Evolutionary conservation across 2,329 filamentous ascomycete genomes (phyloP), one percentile per base, ranked within the genome.

Genomic region (Sarocladiaceae sp.): DNA sequence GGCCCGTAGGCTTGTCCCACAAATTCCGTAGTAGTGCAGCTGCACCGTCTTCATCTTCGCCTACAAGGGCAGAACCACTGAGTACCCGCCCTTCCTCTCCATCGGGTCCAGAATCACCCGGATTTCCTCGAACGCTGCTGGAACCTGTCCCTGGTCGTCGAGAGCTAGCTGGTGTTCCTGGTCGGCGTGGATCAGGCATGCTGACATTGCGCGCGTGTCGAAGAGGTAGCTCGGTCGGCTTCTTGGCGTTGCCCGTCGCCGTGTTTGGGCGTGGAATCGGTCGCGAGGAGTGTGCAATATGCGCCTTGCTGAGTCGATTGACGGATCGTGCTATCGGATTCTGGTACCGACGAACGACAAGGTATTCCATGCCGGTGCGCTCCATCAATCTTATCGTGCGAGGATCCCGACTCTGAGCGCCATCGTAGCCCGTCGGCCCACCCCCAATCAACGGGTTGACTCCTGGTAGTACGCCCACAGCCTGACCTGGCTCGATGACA

Each of bases 341-440:
- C 55, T 85, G 81, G 56, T 83, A 83, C 34, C 84, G 72, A 44
- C 83, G 74, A 26, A 88, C 81, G 7, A 86, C 83, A n/a, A 82
- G 71, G 58, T 87, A 88, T 56, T 88, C 83, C 62, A 84, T 76
- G 13, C 80, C 80, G 1, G 83, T 84, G 37, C 80, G 74, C 58
- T 87, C 83, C 44, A 87, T 73, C 40, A 83, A 72, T 57, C 78
- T 76, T 53, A 74, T 70, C 21, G 85, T 71, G 4, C 82, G 73
- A 2, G 81, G 81, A 54, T 86, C 82, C 13, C 74, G 65, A 37
- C 72, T 67, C 47, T 54, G 61, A 26, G 57, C 58, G 46, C 40
- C 48, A 29, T 80, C 78, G 48, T 76, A 78, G n/a, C 70, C 72
- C 5, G 70, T 68, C 3, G 71, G 73, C 9, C 73, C 69, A 3